Evolutionary conservation across 805 yeast species (phyloP).

Genomic region (Wickerhamiella occidentalis): DNA sequence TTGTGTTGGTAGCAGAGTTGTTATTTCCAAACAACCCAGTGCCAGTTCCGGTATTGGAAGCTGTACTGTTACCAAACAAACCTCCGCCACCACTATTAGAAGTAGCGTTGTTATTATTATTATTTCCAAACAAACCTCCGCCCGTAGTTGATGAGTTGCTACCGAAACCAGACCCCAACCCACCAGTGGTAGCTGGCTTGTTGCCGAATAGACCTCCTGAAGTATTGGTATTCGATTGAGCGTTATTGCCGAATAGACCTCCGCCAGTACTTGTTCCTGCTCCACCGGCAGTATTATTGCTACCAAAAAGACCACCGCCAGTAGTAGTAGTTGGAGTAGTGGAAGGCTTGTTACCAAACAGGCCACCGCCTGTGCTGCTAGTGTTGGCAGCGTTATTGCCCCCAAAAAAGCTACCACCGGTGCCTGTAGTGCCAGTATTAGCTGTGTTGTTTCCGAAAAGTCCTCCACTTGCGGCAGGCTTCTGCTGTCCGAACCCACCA

Average conservation of each 20-base stretch:
- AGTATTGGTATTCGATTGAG: conserved; percentile 5
- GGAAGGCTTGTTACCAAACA: conserved; percentile 28
- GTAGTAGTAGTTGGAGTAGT: conserved; percentile 15
- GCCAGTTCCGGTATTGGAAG: conserved; percentile 1
- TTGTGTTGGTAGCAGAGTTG: conserved; percentile 17
- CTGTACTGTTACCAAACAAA: conserved; percentile 15
- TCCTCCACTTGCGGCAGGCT: conserved; percentile 17
- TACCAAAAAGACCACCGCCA: conserved; percentile 25
- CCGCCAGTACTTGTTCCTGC: conserved; percentile 20
- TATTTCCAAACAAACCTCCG: conserved; percentile 20
- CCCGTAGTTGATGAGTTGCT: conserved; percentile 16
- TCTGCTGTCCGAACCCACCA: conserved; percentile 33
- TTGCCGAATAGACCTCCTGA: conserved; percentile 7
- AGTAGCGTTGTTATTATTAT: conserved; percentile 14
- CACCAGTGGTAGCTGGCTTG: conserved; percentile 1
- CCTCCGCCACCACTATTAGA: conserved; percentile 15
- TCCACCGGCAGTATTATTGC: conserved; percentile 9
- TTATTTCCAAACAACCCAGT: conserved; percentile 21
- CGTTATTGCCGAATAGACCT: conserved; percentile 18
- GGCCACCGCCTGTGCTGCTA: conserved; percentile 21
- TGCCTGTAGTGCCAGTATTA: conserved; percentile 11
- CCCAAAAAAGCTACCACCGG: conserved; percentile 18
- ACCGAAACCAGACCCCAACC: conserved; percentile 10
- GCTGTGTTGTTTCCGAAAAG: conserved; percentile 18
- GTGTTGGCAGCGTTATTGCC: conserved; percentile 11